These are phyloP conservation scores for Tubosaeta sp. DNA, from an alignment of 768 basidiomycete genomes.

Conservation along the genomic window DNA sequence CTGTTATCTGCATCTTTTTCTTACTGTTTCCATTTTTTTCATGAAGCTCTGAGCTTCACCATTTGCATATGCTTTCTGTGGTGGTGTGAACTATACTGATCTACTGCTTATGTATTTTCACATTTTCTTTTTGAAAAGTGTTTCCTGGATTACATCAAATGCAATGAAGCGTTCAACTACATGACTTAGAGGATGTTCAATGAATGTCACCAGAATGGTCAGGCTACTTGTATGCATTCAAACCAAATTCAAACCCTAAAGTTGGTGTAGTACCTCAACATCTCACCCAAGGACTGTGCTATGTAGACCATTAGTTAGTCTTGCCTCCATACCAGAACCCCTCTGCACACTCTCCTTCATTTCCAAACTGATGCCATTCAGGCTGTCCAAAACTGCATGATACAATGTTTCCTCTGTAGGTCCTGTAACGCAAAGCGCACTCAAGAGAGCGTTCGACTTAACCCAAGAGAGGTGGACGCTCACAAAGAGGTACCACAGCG, in stretches of 20 bases:
- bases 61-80: slow-evolving; percentile 7
- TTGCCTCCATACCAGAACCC: slow-evolving; percentile 49
- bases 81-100: slow-evolving; percentile 12
- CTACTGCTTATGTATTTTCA: not conserved
- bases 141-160: not conserved
- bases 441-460: too few species aligned
- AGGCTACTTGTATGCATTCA: too few species aligned
- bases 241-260: not conserved
- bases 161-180: not conserved
- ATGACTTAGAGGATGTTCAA: not conserved
- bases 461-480: too few species aligned
- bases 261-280: not conserved
- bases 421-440: too few species aligned
- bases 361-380: slow-evolving; percentile 47
- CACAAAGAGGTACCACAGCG: too few species aligned
- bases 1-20: not conserved
- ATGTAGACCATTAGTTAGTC: slow-evolving; percentile 19
- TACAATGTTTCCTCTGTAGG: slow-evolving; percentile 59
- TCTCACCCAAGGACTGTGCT: slow-evolving; percentile 2
- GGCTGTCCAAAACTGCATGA: slow-evolving; percentile 52
- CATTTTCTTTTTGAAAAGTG: not conserved
- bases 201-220: too few species aligned
- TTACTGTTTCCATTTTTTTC: not conserved
- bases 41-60: not conserved
- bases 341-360: slow-evolving; percentile 34